These are phyloP conservation scores for Verticillium zaregamsianum DNA, from an alignment of 2,329 filamentous ascomycete species.

Conservation along the genomic window DNA sequence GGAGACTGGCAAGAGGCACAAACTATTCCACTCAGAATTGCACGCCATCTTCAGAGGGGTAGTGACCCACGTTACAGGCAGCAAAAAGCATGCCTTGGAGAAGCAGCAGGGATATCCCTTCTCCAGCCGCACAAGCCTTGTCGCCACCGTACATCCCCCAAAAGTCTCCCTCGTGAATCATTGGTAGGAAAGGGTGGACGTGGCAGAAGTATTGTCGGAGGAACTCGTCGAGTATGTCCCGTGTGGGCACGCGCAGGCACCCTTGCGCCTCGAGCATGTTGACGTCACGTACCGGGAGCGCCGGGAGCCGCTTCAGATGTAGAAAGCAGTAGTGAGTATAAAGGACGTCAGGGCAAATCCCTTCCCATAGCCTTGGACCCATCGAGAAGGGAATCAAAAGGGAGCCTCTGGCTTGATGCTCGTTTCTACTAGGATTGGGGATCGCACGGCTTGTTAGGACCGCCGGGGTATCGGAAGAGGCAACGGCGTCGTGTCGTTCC, in stretches of 20 bases:
- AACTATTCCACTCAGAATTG: slow-evolving; percentile 21
- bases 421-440: too few relatives aligned
- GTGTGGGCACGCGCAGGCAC: slow-evolving; percentile 39
- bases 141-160: slow-evolving; percentile 38
- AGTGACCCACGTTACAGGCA: slow-evolving; percentile 30
- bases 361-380: too few relatives aligned
- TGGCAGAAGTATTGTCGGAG: slow-evolving; percentile 43
- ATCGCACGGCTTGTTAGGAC: too few relatives aligned
- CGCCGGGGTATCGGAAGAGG: too few relatives aligned
- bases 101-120: slow-evolving; percentile 35
- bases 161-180: slow-evolving; percentile 38
- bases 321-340: slow-evolving; percentile 41
- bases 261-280: slow-evolving; percentile 41
- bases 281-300: slow-evolving; percentile 39
- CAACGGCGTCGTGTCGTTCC: too few relatives aligned
- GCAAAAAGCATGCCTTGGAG: slow-evolving; percentile 42
- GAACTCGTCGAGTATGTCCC: slow-evolving; percentile 39
- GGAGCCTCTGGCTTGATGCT: slow-evolving; percentile 7
- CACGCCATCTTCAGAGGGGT: neutral
- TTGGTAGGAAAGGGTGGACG: slow-evolving; percentile 39
- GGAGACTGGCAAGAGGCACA: slow-evolving; percentile 31
- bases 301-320: slow-evolving; percentile 24
- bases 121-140: slow-evolving; percentile 14
- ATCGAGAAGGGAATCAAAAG: neutral
- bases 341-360: slow-evolving; percentile 23